phyloP scores from a whole-genome alignment of 306 rosid species.

The Sechiopsis laciniata region DNA sequence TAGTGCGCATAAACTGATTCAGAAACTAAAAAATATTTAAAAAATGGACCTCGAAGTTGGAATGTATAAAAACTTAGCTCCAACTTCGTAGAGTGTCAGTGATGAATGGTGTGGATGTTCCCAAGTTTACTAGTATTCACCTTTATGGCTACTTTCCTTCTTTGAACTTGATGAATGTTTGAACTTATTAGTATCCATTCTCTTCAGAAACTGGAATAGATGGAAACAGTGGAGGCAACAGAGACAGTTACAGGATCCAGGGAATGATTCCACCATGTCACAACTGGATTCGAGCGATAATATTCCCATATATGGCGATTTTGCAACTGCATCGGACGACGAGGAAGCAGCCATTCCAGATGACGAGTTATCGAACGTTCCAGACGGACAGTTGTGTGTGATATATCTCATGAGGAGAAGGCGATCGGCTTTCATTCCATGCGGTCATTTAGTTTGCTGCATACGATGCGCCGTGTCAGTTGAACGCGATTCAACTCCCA shows the following conservation, averaged over 20 bases:
- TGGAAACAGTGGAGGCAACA: slow-evolving; percentile 66
- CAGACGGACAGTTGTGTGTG: slow-evolving; percentile 72
- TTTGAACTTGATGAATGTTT: not conserved
- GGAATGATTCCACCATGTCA: slow-evolving; percentile 24
- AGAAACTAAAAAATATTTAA: no score
- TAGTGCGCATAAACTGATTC: no score
- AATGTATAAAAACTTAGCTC: not conserved
- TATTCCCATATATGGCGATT: slow-evolving; percentile 23
- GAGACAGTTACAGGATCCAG: slow-evolving; percentile 35
- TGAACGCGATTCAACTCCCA: slow-evolving; percentile 56
- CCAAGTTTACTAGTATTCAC: not conserved
- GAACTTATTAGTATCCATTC: slow-evolving; percentile 3
- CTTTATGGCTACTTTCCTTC: not conserved
- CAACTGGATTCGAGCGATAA: slow-evolving; percentile 38
- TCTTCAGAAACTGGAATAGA: slow-evolving; percentile 77
- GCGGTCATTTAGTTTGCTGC: slow-evolving; percentile 90
- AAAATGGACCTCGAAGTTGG: not conserved
- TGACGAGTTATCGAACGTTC: slow-evolving; percentile 38
- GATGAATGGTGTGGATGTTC: not conserved
- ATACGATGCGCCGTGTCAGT: slow-evolving; percentile 60
- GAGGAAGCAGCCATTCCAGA: slow-evolving; percentile 56
- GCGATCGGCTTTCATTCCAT: slow-evolving; percentile 76
- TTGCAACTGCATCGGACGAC: slow-evolving; percentile 38
- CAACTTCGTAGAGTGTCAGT: not conserved
- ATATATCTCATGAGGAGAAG: slow-evolving; percentile 81